Evolutionary conservation across 257 asterid genomes (phyloP).

Genomic region (Solanum chiquidenum): DNA sequence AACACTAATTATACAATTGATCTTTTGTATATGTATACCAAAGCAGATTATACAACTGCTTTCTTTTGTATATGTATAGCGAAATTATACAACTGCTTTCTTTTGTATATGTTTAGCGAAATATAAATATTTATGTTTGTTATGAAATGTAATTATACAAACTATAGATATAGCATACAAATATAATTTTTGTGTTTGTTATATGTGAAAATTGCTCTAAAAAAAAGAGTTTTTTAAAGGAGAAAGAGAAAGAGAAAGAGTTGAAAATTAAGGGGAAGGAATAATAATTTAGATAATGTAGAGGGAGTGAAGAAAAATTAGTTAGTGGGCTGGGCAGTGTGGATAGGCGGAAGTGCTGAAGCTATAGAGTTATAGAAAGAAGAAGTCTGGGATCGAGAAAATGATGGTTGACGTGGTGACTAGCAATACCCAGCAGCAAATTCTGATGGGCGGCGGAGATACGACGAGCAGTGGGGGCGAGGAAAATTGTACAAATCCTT

Average conservation of each 20-base stretch:
- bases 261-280: not conserved
- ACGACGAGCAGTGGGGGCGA: constrained; percentile 24
- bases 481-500: constrained; percentile 23
- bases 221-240: not conserved
- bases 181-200: no score
- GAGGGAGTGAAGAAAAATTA: not conserved
- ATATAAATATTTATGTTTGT: no score
- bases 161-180: no score
- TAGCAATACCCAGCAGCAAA: constrained; percentile 9
- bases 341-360: not conserved
- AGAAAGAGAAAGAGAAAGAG: not conserved
- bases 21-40: no score
- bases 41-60: no score
- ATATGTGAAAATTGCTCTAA: no score
- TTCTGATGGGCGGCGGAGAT: constrained; percentile 12
- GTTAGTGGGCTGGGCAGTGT: not conserved
- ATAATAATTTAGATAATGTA: not conserved
- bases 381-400: not conserved
- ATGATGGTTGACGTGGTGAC: constrained; percentile 35
- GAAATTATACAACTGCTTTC: no score
- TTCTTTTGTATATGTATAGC: no score
- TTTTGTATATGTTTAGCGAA: no score
- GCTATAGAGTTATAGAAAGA: constrained; percentile 12
- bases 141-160: no score
- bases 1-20: no score